Base-by-base conservation (phyloP, 805 yeast species). In the Candida awuae region DNA sequence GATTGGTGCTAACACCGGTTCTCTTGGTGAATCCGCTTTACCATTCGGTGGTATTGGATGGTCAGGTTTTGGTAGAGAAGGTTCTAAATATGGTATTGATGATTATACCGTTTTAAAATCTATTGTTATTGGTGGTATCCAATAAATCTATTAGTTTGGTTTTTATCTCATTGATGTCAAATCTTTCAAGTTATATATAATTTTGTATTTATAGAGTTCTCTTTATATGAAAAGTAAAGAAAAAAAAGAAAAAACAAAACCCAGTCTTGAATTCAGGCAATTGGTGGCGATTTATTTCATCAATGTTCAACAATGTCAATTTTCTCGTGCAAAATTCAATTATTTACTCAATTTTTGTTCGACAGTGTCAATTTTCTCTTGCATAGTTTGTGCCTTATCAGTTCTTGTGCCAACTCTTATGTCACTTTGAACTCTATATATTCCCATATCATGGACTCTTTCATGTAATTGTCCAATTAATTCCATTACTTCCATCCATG, bases 401-500 rank as follows among this genome's bases (percentile, higher is more conserved):
- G 19, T 19, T 4, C 34, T 14, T 7, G 20, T 13, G 17, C 34
- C 25, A 32, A 6, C n/a, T 14, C 27, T 15, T 13, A 22, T 12
- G 10, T n/a, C 22, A 31, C 22, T 14, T 8, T 25, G 28, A 5
- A 25, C 28, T 9, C 28, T 25, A 9, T 13, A 12, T 5, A 12
- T 12, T 25, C 28, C 28, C 48, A 72, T 66, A 4, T 68, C 67
- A 53, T 86, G 96, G 38, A 84, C 71, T 47, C 72, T 66, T 4
- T 68, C 67, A 53, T 86, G 96, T 38, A 84, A 63, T 48, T 74
- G 71, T 7, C 95, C 95, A 50, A 86, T 80, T 38, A 84, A 61
- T 25, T 68, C 74, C 76, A 78, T 80, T 1, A 87, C 95, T 39
- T 82, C 87, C 52, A 77, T 76, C 95, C 95, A 87, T n/a, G 86